Base-by-base conservation (phyloP, 2,329 filamentous ascomycete species). In the Domatiomyces catenatus region DNA sequence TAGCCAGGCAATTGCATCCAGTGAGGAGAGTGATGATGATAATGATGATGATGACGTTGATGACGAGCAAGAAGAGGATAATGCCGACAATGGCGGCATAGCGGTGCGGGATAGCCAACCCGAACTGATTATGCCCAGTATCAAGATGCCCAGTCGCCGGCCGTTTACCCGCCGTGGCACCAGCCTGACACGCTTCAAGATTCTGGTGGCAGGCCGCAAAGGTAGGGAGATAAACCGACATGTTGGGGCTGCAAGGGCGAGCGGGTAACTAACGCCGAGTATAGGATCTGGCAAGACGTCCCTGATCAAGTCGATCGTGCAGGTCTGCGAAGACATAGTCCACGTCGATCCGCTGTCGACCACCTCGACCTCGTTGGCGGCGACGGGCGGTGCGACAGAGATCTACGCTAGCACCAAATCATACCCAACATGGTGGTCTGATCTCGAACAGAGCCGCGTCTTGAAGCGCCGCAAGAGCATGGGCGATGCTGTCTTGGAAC, bases 111-210 rank as follows among this genome's bases (percentile, higher is more conserved):
- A 68, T 52, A 66, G 69, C 61, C 60, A 69, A 10, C 69, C 71
- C n/a, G 89, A 96, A 66, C 75, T 98, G n/a, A 86, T 98, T 53
- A 98, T 98, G 92, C 92, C 92, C 4, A 94, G 88, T 62, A 83
- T 98, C 60, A 81, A 79, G 54, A 92, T 98, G 78, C 90, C 92
- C 2, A 84, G 80, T 54, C 80, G 92, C 47, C 77, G 88, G 48
- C 89, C 89, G 0, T 96, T 96, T 65, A 95, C 92, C 0, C 80
- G 84, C n/a, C 77, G 77, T 46, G 92, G 92, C 15, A 90, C 84
- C 68, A 76, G 75, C 32, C 77, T 96, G 64, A 90, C 90, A 1
- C 82, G 86, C 59, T 72, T 96, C 50, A 96, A 94, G 69, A 72
- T 96, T n/a, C 72, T 96, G 56, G 73, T 96, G 50, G 84, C 87